Conservation (phyloP, 768 basidiomycete genomes). For the Xerocomus brunneocitrinus region DNA sequence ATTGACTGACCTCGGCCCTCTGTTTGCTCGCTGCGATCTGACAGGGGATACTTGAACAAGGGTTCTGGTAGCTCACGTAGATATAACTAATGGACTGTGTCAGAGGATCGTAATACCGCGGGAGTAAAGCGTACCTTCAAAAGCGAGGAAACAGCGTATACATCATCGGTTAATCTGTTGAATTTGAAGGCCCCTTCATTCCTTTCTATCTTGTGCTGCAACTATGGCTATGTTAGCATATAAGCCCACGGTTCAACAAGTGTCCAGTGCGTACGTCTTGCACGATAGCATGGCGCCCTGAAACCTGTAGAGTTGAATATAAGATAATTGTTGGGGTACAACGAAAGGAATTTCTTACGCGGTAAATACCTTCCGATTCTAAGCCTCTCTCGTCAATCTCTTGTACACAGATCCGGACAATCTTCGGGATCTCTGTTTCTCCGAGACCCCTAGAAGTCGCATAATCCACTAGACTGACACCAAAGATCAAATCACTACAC, state of each 20-base stretch:
- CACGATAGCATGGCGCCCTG: constrained; percentile 79
- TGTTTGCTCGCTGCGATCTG: constrained; percentile 78
- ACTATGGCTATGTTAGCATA: constrained; percentile 36
- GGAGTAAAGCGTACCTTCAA: constrained; percentile 55
- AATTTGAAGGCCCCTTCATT: constrained; percentile 77
- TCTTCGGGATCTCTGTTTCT: constrained; percentile 75
- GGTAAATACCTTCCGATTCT: constrained; percentile 76
- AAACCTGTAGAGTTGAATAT: constrained; percentile 46
- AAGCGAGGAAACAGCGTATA: constrained; percentile 78
- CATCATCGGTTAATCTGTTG: constrained; percentile 65
- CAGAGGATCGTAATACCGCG: not conserved
- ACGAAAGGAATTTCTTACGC: constrained; percentile 40
- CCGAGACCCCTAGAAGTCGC: constrained; percentile 71
- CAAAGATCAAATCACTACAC: constrained; percentile 87
- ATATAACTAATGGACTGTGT: constrained; percentile 49
- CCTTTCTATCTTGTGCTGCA: constrained; percentile 83
- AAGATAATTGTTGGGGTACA: not conserved
- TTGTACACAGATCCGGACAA: constrained; percentile 72
- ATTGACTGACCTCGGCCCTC: constrained; percentile 60
- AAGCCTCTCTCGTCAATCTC: constrained; percentile 80
- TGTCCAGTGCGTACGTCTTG: constrained; percentile 55
- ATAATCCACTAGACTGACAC: constrained; percentile 83
- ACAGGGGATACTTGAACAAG: constrained; percentile 73
- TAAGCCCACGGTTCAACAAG: not conserved
- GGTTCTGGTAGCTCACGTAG: constrained; percentile 88